Evolutionary conservation across 345 rosid species (phyloP).

Genomic region (Balakata baccata): DNA sequence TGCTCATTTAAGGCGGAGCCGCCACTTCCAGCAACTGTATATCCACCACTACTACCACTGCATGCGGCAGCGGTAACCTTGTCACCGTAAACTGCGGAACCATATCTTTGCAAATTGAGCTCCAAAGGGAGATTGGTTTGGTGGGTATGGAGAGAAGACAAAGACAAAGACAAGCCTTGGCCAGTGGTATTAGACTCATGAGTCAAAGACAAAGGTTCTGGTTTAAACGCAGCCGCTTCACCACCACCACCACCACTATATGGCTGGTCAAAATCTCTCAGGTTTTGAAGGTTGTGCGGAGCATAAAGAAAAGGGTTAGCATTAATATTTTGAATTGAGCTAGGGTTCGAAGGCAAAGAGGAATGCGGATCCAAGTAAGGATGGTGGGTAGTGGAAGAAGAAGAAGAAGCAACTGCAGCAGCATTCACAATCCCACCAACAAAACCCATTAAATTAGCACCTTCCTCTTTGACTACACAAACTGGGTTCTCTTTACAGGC

Average conservation of each 20-base stretch:
- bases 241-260: conserved; percentile 32
- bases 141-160: conserved; percentile 54
- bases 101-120: conserved; percentile 47
- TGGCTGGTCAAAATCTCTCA: conserved; percentile 43
- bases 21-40: conserved; percentile 11
- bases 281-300: conserved; percentile 44
- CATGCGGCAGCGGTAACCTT: conserved; percentile 13
- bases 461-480: conserved; percentile 43
- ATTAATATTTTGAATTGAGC: conserved; percentile 40
- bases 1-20: conserved; percentile 41
- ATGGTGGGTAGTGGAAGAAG: conserved; percentile 23
- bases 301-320: conserved; percentile 47
- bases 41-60: conserved; percentile 19
- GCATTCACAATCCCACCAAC: conserved; percentile 33
- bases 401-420: conserved; percentile 29
- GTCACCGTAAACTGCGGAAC: conserved; percentile 27
- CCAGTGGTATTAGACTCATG: no score
- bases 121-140: conserved; percentile 43
- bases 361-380: conserved; percentile 51
- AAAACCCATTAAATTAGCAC: conserved; percentile 42
- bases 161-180: conserved; percentile 39
- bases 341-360: conserved; percentile 43
- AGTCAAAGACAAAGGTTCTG: conserved; percentile 61
- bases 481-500: conserved; percentile 18
- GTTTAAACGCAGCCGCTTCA: conserved; percentile 47